Base-by-base conservation (phyloP, 2,329 filamentous ascomycete genomes). In the Aspergillus ruber region DNA sequence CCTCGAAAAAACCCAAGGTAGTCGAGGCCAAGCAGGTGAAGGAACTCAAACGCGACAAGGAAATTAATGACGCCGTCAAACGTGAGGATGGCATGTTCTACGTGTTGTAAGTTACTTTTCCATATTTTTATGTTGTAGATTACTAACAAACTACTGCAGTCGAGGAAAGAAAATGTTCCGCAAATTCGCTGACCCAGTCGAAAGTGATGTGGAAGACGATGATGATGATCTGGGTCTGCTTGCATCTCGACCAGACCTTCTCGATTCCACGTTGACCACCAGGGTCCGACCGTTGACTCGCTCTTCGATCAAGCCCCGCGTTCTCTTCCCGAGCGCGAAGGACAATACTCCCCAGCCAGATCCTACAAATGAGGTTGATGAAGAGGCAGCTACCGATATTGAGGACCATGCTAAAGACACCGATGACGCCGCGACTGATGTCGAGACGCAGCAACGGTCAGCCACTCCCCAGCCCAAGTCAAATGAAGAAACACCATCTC, bases 91-190 rank as follows among this genome's bases (percentile, higher is more conserved):
- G 80, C 43, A 75, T 83, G 63, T 69, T 81, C 44, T 83, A 78
- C 57, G 72, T 78, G 6, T 83, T 84, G 80, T 83, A 71, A 77
- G 80, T 77, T 35, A 27, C 6, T 23, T 40, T n/a, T n/a, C n/a
- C n/a, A 21, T 33, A 50, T 32, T 33, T 29, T 10, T 32, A 36
- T n/a, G 18, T 32, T 35, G 47, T 36, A 42, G 10, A 10, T 13
- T 21, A 4, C 64, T 72, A 60, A 69, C 53, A 39, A 42, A 21
- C 35, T 42, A 43, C 27, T 45, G 3, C 54, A 83, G 80, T 64
- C 81, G 82, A 47, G 81, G 81, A 57, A 80, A 77, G 65, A 82
- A 80, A 59, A 66, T 81, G 35, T 82, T 80, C 66, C 75, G 75
- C 59, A 75, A 73, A 53, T 83, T 80, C 58, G 67, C 71, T 20